These are phyloP conservation scores for Ganoderma sp. DNA, from an alignment of 1,284 basidiomycete species.

Conservation along the genomic window DNA sequence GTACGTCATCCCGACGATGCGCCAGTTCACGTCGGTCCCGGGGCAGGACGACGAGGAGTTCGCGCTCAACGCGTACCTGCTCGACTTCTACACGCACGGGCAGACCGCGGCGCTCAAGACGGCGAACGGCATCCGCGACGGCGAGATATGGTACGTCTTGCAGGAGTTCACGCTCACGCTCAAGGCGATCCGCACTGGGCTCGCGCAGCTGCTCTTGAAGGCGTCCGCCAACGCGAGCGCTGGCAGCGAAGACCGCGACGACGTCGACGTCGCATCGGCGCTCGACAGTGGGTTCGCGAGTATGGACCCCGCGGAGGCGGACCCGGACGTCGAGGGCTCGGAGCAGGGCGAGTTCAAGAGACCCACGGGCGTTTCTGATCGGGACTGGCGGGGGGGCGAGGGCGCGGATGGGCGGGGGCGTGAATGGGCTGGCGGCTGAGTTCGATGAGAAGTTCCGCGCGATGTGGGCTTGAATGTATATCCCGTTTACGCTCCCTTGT, in stretches of 20 bases:
- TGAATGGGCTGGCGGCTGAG: constrained; percentile 50
- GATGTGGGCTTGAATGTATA: constrained; percentile 45
- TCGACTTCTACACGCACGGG: constrained; percentile 72
- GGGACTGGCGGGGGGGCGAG: constrained; percentile 63
- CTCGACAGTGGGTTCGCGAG: constrained; percentile 46
- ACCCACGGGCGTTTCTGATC: constrained; percentile 48
- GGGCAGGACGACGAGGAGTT: constrained; percentile 37
- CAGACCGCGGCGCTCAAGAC: constrained; percentile 53
- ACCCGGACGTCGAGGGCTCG: constrained; percentile 39
- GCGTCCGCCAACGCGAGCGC: constrained; percentile 34
- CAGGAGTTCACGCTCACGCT: constrained; percentile 62
- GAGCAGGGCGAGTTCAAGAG: constrained; percentile 35
- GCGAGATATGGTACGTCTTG: constrained; percentile 68
- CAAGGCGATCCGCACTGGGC: constrained; percentile 47
- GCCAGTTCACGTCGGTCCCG: constrained; percentile 42
- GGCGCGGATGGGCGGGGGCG: constrained; percentile 60
- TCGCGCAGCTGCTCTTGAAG: constrained; percentile 50
- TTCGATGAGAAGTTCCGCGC: constrained; percentile 51
- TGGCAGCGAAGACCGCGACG: neutral
- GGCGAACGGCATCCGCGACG: constrained; percentile 62
- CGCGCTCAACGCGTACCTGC: constrained; percentile 65
- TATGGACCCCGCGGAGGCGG: constrained; percentile 39
- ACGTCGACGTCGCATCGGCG: constrained; percentile 31
- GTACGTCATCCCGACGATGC: constrained; percentile 63
- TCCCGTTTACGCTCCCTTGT: neutral